Percentiles rank a stretch among this genome's conserved stretches.
Conservation (phyloP, 1,284 basidiomycete genomes). For the Ustilago nuda region DNA sequence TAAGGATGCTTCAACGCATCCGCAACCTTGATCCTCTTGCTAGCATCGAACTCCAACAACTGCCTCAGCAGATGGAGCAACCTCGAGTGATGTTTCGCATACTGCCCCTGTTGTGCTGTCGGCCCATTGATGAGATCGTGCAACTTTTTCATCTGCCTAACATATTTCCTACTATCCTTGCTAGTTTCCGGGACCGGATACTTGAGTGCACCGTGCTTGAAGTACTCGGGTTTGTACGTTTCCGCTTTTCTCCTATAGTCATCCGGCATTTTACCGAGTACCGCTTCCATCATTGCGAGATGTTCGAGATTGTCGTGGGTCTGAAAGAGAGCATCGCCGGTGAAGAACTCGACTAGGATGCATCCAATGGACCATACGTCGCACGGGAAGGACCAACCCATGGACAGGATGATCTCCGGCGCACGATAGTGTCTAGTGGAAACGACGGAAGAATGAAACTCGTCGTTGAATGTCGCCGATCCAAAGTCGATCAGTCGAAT, state of each 20-base stretch:
- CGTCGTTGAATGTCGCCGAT: slow-evolving; percentile 95
- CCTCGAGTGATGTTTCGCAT: slow-evolving; percentile 74
- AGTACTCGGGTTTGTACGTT: slow-evolving; percentile 86
- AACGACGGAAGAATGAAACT: slow-evolving; percentile 98
- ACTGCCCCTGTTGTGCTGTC: slow-evolving; percentile 28
- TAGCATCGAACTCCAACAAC: slow-evolving; percentile 90
- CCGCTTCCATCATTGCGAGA: slow-evolving; percentile 99
- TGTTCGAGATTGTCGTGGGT: slow-evolving; percentile 99
- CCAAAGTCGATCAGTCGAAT: slow-evolving; percentile 99
- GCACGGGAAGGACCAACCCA: slow-evolving; percentile 98
- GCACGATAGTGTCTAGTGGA: slow-evolving; percentile 98
- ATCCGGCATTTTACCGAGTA: slow-evolving; percentile 95
- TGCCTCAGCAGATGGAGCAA: slow-evolving; percentile 89
- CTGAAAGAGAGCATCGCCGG: slow-evolving; percentile 96
- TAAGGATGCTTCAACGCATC: slow-evolving; percentile 67
- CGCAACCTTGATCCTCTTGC: slow-evolving; percentile 71
- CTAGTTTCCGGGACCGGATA: slow-evolving; percentile 89
- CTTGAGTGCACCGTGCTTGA: slow-evolving; percentile 85
- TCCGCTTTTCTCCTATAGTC: slow-evolving; percentile 75
- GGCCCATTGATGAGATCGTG: slow-evolving; percentile 82
- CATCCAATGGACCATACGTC: slow-evolving; percentile 99
- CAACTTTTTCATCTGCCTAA: slow-evolving; percentile 84
- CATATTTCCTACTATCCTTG: slow-evolving; percentile 92
- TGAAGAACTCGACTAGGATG: slow-evolving; percentile 98
- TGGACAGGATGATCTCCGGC: slow-evolving; percentile 94